Evolutionary conservation across 352 stramenopile genomes (phyloP), one percentile per base, ranked within the genome.

Genomic region (Globisporangium iwayamae): DNA sequence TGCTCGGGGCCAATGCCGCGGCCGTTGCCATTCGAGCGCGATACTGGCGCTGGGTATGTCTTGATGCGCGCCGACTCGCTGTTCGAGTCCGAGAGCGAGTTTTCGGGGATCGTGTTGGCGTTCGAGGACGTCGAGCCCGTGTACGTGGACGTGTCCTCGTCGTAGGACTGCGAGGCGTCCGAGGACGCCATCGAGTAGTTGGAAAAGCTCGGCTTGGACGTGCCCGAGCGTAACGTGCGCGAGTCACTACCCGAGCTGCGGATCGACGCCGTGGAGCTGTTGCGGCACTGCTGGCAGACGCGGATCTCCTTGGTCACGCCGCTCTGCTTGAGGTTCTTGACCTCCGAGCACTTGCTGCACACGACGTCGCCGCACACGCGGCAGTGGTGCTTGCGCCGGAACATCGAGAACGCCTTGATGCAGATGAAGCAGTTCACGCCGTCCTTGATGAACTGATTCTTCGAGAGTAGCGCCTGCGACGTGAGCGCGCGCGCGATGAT

Each of bases 371-470:
- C 87, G 56, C 87, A 95, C 1, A 95, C 74, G 43, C 85, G 81
- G 66, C 87, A 95, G 69, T 95, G 87, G 63, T 95, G 87, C 70
- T 94, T 94, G 47, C 85, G 83, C 0, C 85, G 83, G 51, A 95
- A 77, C 30, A 93, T 71, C 13, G 69, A 83, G 63, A 95, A 95
- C 16, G 73, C 69, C 63, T 91, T 93, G 25, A 78, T 55, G 56
- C 87, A 95, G 52, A 93, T 46, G 63, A 80, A 85, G 76, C 87
- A 95, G 54, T 76, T 77, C 4, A 74, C 71, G 48, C 86, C 84
- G 54, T 94, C 81, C 64, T 91, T 94, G 55, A 78, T 70, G 56
- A 94, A 93, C 59, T 91, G 79, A 30, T 87, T 72, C 69, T 93
- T 93, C 9, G 74, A 80, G 14, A 94, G 60, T 32, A 94, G 63